Evolutionary conservation across 768 basidiomycete genomes (phyloP), one percentile per base, ranked within the genome.

Genomic region (Leccinum pellstonianum): DNA sequence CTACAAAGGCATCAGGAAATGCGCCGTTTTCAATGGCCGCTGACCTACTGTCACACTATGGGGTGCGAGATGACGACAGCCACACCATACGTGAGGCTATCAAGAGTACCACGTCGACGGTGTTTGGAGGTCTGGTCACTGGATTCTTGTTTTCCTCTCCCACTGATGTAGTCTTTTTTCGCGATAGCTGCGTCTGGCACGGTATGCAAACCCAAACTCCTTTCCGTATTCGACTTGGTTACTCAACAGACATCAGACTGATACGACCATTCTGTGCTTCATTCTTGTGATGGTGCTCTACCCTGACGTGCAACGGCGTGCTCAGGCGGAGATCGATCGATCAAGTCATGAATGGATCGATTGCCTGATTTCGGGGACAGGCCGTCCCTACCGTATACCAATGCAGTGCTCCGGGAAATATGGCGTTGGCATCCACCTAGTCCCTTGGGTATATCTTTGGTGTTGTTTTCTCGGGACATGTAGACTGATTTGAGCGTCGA

Each of bases 271-370:
- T 11, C 12, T 57, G 15, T 59, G 59, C 3, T 66, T 75, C n/a
- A 43, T 73, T 25, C 55, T 75, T 14, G 63, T 68, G 3, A 69
- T 75, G 60, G 50, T 66, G 4, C 60, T 68, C 19, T 54, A 67
- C 48, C 73, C 74, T n/a, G 67, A 71, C 1, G 66, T 67, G 4
- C 68, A 70, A 41, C 54, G 46, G n/a, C 60, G 64, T 21, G 70
- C 68, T 2, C 71, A 70, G 27, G 63, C 57, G 1, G 70, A 75
- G 35, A 61, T 75, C 3, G 73, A 74, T 53, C 4, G 23, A 23
- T 23, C 23, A 37, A 2, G 65, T 72, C 12, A 23, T 69, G 66
- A 15, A 58, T 51, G 21, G 64, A 64, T 25, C 54, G 67, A 14
- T 47, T 73, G 4, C 74, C 73, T 9, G 63, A 60, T 19, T 71